Base-by-base conservation (phyloP, 495 filamentous ascomycete species). In the Lasiosphaeria hispida region DNA sequence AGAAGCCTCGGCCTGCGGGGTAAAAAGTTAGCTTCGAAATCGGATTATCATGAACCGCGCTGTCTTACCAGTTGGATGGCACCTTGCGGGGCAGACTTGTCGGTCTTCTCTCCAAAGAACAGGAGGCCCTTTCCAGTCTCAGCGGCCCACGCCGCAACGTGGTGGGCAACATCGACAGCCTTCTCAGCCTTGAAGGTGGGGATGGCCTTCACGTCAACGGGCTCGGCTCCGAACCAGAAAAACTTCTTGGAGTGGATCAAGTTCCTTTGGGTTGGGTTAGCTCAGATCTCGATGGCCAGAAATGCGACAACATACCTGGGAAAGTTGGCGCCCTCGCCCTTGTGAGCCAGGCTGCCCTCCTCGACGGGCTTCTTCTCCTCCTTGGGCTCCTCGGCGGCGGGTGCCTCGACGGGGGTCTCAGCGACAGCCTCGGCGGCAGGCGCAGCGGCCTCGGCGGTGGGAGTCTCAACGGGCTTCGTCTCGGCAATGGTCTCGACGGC, bases 101-200 rank as follows among this genome's bases (percentile, higher is more conserved):
- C 85, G 53, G 88, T 83, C 87, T 97, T 97, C 66, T 73, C 70
- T 73, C 85, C 84, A 74, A 90, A 91, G 81, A 94, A 96, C 36
- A 97, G 77, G 7, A 98, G 87, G 74, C 94, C 94, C 83, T 95
- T 96, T 68, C 94, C 92, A 57, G 94, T 97, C 77, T 95, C 84
- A 59, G 81, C 85, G 54, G 92, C 90, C 88, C 95, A 96, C 41
- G 94, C 87, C 64, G 84, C 87, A 63, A 85, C 88, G 50, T 89
- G 83, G 76, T 93, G 86, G 60, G 88, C 88, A 58, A 87, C 74
- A 11, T 89, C 86, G 39, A 77, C 72, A 44, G 87, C 75, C 87
- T 97, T 95, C 82, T 96, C 94, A 64, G 86, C 86, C 74, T 87
- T 86, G 67, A 95, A 97, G 60, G 74, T 74, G 59, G 77, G 67